Percentiles rank a stretch among this genome's conserved stretches.
Conservation (phyloP, 176 grass and related monocot genomes). For the Miscanthus lutarioriparius region DNA sequence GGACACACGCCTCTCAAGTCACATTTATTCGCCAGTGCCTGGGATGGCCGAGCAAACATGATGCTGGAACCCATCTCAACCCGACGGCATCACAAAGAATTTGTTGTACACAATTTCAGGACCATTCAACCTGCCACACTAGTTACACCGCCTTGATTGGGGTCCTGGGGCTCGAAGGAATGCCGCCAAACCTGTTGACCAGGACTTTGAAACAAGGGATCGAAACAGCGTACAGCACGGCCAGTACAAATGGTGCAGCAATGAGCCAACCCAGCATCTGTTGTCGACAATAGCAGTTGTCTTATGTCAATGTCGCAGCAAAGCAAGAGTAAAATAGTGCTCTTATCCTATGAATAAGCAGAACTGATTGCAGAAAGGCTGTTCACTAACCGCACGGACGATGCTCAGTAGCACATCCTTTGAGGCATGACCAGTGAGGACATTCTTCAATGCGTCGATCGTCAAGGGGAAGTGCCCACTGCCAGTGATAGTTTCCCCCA, state of each 20-base stretch:
- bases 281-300: conserved; percentile 12
- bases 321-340: neutral
- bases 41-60: neutral
- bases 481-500: conserved; percentile 73
- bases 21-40: neutral
- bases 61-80: conserved; percentile 23
- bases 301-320: neutral
- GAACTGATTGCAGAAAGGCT: neutral
- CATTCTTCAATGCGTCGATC: conserved; percentile 74
- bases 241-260: conserved; percentile 60
- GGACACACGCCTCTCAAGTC: neutral
- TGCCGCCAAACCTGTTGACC: conserved; percentile 46
- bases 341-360: neutral
- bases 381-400: conserved; percentile 65
- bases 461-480: conserved; percentile 66
- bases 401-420: conserved; percentile 70
- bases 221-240: conserved; percentile 42
- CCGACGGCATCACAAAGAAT: conserved; percentile 20
- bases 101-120: conserved; percentile 19
- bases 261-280: conserved; percentile 87
- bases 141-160: conserved; percentile 45
- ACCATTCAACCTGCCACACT: neutral
- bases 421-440: conserved; percentile 78
- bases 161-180: conserved; percentile 56
- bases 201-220: conserved; percentile 76